Base-by-base conservation (phyloP, 192 early-diverging fungal species). In the Gigaspora rosea region DNA sequence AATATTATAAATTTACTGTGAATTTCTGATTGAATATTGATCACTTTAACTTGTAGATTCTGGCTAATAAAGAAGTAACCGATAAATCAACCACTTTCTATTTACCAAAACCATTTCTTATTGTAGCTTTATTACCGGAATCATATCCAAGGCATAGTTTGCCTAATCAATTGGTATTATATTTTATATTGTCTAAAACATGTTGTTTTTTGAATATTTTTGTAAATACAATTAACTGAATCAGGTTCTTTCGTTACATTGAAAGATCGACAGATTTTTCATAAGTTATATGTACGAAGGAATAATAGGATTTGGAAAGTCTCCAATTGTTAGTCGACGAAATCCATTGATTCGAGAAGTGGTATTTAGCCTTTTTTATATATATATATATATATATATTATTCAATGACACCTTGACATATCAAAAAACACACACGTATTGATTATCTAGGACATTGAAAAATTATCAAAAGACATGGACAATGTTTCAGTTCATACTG, bases 401-500 rank as follows among this genome's bases (percentile, higher is more conserved):
- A n/a, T n/a, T n/a, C n/a, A n/a, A n/a, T n/a, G n/a, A n/a, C n/a
- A n/a, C n/a, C n/a, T n/a, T n/a, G n/a, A n/a, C n/a, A n/a, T n/a
- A n/a, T n/a, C n/a, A n/a, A n/a, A n/a, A n/a, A n/a, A n/a, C n/a
- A n/a, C n/a, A n/a, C 22, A 33, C 11, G 22, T 63, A 63, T 35
- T 22, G 10, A 13, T 63, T 20, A 63, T 63, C 20, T 63, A 87
- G 86, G 88, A 89, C 62, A 81, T 87, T 71, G 82, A 87, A 57
- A 79, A 84, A 6, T 74, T 89, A 7, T 77, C 81, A 22, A 81
- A 81, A 70, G 56, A 79, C 12, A 82, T 86, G 48, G 80, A 78
- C 36, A 73, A 56, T 20, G 84, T 89, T 11, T 78, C 82, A n/a
- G 74, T 89, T 8, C 81, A 85, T 71, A 86, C 81, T 52, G 88